phyloP scores from a whole-genome alignment of 495 filamentous ascomycete genomes.

The Penicillium angulare region DNA sequence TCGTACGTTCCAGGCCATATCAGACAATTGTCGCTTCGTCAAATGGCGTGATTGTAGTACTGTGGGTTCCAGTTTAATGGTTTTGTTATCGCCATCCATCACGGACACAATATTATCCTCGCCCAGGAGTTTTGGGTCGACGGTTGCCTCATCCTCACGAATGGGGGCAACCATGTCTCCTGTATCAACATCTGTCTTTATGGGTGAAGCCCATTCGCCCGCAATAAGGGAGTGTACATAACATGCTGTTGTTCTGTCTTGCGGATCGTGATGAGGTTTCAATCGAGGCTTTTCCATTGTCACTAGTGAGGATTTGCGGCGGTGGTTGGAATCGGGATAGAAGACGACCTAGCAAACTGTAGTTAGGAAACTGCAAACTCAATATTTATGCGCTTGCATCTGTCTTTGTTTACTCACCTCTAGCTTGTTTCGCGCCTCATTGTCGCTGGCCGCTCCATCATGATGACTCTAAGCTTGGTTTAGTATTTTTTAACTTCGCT shows the following conservation, averaged over 20 bases:
- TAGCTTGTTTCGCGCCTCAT: slow-evolving; percentile 45
- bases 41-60: slow-evolving; percentile 62
- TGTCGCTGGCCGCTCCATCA: slow-evolving; percentile 41
- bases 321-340: slow-evolving; percentile 65
- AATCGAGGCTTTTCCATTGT: slow-evolving; percentile 49
- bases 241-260: slow-evolving; percentile 63
- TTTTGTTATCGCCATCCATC: slow-evolving; percentile 20
- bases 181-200: slow-evolving; percentile 22
- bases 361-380: not conserved
- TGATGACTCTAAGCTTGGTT: slow-evolving; percentile 26
- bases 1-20: slow-evolving; percentile 94
- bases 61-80: slow-evolving; percentile 22
- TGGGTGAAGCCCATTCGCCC: slow-evolving; percentile 36
- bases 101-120: slow-evolving; percentile 19
- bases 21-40: slow-evolving; percentile 88
- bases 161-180: slow-evolving; percentile 27
- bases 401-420: slow-evolving; percentile 38
- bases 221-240: slow-evolving; percentile 82
- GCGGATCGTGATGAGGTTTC: slow-evolving; percentile 33
- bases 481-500: slow-evolving; percentile 8
- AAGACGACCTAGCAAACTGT: slow-evolving; percentile 63
- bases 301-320: slow-evolving; percentile 83
- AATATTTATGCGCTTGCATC: not conserved
- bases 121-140: slow-evolving; percentile 13
- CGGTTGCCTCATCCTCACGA: slow-evolving; percentile 19